Conservation (phyloP, 2,329 filamentous ascomycete species). For the Capronia coronata region DNA sequence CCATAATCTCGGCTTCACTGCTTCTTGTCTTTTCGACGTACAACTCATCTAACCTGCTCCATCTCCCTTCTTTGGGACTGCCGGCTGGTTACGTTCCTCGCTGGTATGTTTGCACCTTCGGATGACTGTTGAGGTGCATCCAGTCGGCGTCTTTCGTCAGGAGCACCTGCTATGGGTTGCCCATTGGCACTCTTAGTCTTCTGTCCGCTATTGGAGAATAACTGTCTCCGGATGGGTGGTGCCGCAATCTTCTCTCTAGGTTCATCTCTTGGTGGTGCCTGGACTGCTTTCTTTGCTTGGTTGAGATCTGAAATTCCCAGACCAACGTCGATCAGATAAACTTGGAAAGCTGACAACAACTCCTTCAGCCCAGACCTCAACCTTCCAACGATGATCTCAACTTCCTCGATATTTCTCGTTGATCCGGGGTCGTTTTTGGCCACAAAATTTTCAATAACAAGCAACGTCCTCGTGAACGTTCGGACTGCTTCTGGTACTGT, state of each 20-base stretch:
- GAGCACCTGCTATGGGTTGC: not conserved
- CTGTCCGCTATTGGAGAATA: constrained; percentile 10
- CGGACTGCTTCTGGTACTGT: constrained; percentile 70
- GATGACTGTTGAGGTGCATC: constrained; percentile 4
- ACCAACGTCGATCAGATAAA: constrained; percentile 64
- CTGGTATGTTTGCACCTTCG: not conserved
- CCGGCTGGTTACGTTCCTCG: constrained; percentile 2
- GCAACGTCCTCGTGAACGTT: constrained; percentile 62
- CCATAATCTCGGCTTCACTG: not conserved
- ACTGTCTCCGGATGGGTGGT: constrained; percentile 4
- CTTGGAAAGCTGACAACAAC: constrained; percentile 65
- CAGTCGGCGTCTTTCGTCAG: constrained; percentile 1
- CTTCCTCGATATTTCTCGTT: constrained; percentile 45
- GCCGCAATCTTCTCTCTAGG: constrained; percentile 3
- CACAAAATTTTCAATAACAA: constrained; percentile 63
- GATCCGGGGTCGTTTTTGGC: constrained; percentile 50
- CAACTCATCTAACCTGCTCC: constrained; percentile 20
- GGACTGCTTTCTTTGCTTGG: constrained; percentile 60
- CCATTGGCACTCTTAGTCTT: not conserved
- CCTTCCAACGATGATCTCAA: constrained; percentile 62
- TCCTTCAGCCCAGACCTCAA: constrained; percentile 60
- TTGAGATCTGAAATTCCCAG: constrained; percentile 65
- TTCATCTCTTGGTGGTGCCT: constrained; percentile 19
- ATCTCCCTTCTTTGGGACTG: constrained; percentile 20
- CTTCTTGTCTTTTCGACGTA: not conserved